Evolutionary conservation across 192 early-diverging fungal genomes (phyloP).

Genomic region (Backusella tarrabulga): DNA sequence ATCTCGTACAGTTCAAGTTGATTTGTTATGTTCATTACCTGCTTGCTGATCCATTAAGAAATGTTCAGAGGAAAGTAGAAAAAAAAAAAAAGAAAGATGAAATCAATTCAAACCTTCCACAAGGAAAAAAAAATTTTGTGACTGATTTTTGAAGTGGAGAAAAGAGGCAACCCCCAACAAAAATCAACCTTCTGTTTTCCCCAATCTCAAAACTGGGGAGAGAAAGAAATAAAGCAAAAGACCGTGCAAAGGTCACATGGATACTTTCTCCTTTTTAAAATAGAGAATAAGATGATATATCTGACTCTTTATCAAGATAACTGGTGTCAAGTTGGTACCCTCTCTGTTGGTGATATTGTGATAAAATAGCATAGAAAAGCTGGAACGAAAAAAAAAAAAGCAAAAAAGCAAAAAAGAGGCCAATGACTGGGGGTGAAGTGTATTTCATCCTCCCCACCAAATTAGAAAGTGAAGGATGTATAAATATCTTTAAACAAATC

Average conservation of each 20-base stretch:
- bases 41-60: slow-evolving; percentile 7
- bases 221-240: no score
- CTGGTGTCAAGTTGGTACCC: no score
- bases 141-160: no score
- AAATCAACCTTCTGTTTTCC: no score
- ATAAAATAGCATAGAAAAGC: neutral
- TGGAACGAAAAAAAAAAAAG: neutral
- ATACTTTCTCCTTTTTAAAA: no score
- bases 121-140: no score
- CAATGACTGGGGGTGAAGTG: neutral
- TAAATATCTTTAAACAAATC: neutral
- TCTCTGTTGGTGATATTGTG: no score
- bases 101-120: neutral
- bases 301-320: no score
- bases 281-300: no score
- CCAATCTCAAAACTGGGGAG: no score
- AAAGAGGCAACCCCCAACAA: no score
- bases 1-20: neutral
- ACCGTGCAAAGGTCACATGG: no score
- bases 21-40: neutral
- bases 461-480: neutral
- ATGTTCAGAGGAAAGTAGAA: neutral
- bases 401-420: neutral
- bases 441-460: neutral
- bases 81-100: neutral